Conservation (phyloP, 768 basidiomycete genomes). For the Panaeolus cyanescens region DNA sequence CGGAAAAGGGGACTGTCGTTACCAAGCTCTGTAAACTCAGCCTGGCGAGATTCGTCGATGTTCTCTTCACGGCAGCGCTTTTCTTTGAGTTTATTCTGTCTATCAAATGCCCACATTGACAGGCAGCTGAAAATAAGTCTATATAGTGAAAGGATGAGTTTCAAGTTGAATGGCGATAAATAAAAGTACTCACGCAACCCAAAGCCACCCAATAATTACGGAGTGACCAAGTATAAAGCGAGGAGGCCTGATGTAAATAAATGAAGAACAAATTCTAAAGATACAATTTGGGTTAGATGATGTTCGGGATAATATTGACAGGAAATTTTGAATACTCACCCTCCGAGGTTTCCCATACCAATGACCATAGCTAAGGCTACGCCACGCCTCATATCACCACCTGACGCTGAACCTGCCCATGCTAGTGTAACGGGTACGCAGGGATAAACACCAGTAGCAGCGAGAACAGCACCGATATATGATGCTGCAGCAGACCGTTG, state of each 20-base stretch:
- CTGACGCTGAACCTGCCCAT: slow-evolving; percentile 46
- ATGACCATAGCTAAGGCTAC: slow-evolving; percentile 72
- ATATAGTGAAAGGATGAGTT: neutral
- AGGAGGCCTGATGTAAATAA: slow-evolving; percentile 39
- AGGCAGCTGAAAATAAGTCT: slow-evolving; percentile 39
- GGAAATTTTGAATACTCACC: slow-evolving; percentile 52
- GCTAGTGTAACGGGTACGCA: slow-evolving; percentile 60
- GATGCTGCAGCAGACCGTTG: slow-evolving; percentile 51
- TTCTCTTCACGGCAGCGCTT: slow-evolving; percentile 42
- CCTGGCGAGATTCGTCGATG: slow-evolving; percentile 38
- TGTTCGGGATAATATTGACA: too few relatives aligned
- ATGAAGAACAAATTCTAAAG: slow-evolving; percentile 46
- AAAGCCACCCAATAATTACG: slow-evolving; percentile 30
- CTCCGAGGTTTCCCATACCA: slow-evolving; percentile 65
- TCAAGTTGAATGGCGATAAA: neutral
- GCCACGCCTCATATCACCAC: slow-evolving; percentile 71
- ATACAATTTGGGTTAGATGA: slow-evolving; percentile 26
- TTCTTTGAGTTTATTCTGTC: slow-evolving; percentile 51
- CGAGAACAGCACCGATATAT: slow-evolving; percentile 74
- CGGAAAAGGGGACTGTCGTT: slow-evolving; percentile 59
- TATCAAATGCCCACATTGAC: slow-evolving; percentile 49
- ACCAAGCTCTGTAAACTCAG: slow-evolving; percentile 50
- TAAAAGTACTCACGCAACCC: slow-evolving; percentile 29
- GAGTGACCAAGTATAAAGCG: slow-evolving; percentile 41
- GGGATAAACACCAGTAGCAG: slow-evolving; percentile 62